Conservation (phyloP, 2,329 filamentous ascomycete genomes). For the Diaporthe citri region DNA sequence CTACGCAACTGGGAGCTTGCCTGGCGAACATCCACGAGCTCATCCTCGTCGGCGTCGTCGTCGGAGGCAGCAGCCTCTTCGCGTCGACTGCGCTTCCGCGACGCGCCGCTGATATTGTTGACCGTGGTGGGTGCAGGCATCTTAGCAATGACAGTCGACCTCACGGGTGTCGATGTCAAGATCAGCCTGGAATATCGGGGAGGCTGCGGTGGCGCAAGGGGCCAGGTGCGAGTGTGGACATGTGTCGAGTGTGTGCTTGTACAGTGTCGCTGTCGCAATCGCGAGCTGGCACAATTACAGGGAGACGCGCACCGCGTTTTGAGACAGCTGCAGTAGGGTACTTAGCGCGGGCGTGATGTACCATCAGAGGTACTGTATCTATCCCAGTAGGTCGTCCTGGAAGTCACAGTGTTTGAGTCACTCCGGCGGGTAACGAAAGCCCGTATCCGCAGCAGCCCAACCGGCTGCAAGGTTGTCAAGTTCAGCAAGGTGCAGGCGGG, state of each 20-base stretch:
- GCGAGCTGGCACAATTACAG: neutral
- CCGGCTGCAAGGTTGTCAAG: neutral
- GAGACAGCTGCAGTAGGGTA: neutral
- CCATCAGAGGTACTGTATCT: neutral
- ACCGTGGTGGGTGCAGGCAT: conserved; percentile 50
- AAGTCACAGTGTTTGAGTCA: neutral
- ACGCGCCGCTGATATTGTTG: conserved; percentile 43
- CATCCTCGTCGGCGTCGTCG: conserved; percentile 49
- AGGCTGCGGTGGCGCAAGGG: neutral
- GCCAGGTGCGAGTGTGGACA: neutral
- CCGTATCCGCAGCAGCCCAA: neutral
- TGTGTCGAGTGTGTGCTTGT: neutral
- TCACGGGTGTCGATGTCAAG: neutral
- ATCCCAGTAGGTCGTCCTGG: neutral
- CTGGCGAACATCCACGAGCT: conserved; percentile 52
- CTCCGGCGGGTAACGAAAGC: no score
- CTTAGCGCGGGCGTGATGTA: neutral
- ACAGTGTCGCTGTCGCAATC: conserved; percentile 4
- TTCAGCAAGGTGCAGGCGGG: neutral
- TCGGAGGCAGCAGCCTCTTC: conserved; percentile 50
- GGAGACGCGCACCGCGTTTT: conserved; percentile 31
- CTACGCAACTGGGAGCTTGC: conserved; percentile 57
- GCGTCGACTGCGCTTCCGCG: conserved; percentile 58
- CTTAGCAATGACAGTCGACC: neutral
- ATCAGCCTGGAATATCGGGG: neutral